A percentile compares a stretch with the other conserved stretches of the same genome.
Evolutionary conservation across 2,329 filamentous ascomycete genomes (phyloP).

Genomic region (Colletotrichum lini): DNA sequence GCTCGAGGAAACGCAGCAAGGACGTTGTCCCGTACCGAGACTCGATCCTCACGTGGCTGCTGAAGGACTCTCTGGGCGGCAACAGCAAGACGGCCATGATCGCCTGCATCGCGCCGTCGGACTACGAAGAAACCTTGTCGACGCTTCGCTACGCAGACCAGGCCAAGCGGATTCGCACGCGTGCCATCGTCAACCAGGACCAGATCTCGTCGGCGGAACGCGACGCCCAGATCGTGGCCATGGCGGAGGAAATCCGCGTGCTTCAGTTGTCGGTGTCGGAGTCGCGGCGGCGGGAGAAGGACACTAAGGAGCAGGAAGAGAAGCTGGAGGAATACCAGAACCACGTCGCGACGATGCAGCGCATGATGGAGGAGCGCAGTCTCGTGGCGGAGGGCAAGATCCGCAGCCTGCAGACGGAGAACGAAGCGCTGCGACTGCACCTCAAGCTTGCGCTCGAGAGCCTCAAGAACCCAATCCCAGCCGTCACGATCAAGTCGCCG

Average conservation of each 20-base stretch:
- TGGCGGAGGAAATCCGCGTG: conserved; percentile 93
- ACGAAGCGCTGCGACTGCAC: conserved; percentile 89
- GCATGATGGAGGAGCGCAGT: conserved; percentile 94
- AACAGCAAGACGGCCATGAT: conserved; percentile 99
- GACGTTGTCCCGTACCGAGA: conserved; percentile 92
- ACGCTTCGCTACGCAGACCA: conserved; percentile 98
- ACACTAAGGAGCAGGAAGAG: conserved; percentile 83
- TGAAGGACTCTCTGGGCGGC: conserved; percentile 95
- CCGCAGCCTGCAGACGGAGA: conserved; percentile 88
- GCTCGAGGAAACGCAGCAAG: conserved; percentile 66
- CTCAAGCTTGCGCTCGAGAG: conserved; percentile 88
- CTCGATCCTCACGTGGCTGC: conserved; percentile 85
- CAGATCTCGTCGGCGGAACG: conserved; percentile 92
- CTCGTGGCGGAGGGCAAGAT: conserved; percentile 96
- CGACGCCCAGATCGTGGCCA: conserved; percentile 92
- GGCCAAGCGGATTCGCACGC: conserved; percentile 95
- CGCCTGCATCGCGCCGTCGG: conserved; percentile 93
- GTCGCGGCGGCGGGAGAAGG: conserved; percentile 78
- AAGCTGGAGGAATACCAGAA: conserved; percentile 95
- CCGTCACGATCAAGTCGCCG: conserved; percentile 58
- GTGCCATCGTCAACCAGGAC: conserved; percentile 95
- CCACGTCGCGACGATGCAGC: conserved; percentile 90
- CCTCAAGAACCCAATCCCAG: conserved; percentile 90
- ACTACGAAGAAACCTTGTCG: conserved; percentile 97
- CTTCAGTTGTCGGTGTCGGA: conserved; percentile 84